phyloP scores from a whole-genome alignment of 441 rosid genomes.

The Pelargonium myrrhifolium region DNA sequence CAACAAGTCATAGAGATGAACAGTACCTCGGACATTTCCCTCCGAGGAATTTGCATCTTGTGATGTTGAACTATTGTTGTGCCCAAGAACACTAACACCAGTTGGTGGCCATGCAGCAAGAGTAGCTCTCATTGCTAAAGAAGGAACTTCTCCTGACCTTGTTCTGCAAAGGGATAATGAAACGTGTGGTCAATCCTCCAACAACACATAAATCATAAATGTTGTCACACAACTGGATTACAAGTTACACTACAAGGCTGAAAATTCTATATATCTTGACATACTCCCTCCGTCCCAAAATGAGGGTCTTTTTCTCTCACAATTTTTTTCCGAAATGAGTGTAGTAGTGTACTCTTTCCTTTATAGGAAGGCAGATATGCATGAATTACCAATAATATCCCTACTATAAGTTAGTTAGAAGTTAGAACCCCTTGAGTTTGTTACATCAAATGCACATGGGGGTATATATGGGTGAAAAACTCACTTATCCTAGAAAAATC shows the following conservation, averaged over 20 bases:
- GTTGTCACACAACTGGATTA: background rate
- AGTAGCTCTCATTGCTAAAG: constrained; percentile 78
- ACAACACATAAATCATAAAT: constrained; percentile 1
- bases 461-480: too few species aligned
- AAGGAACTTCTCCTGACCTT: constrained; percentile 43
- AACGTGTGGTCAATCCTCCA: constrained; percentile 3
- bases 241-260: constrained; percentile 4
- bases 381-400: too few species aligned
- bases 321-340: too few species aligned
- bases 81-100: constrained; percentile 29
- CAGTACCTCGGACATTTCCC: constrained; percentile 40
- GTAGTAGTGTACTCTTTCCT: too few species aligned
- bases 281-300: background rate
- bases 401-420: too few species aligned
- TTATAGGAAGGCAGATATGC: too few species aligned
- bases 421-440: too few species aligned
- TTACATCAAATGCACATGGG: too few species aligned
- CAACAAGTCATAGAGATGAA: background rate
- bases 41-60: constrained; percentile 30
- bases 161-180: constrained; percentile 41
- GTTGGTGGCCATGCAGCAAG: constrained; percentile 68
- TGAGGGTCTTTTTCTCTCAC: too few species aligned
- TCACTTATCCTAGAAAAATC: too few species aligned
- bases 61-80: constrained; percentile 25
- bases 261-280: background rate